These are phyloP conservation scores for Coemansia sp. DNA, from an alignment of 192 early-diverging fungal species.

Conservation along the genomic window DNA sequence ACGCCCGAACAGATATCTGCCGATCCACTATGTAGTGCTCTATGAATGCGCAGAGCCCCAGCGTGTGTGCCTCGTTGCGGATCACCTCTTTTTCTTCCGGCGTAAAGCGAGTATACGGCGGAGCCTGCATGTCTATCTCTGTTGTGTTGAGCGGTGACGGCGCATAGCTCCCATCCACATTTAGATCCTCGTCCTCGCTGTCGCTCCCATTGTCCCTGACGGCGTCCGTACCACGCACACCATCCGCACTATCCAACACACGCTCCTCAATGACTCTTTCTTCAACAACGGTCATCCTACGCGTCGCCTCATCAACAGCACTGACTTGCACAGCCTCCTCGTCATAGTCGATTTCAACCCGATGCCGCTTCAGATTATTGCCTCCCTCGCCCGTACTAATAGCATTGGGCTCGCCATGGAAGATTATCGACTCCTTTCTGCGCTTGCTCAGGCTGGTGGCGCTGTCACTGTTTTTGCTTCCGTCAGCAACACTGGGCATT, in stretches of 20 bases:
- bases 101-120: conserved; percentile 24
- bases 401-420: conserved; percentile 2
- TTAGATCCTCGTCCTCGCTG: conserved; percentile 26
- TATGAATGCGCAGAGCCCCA: conserved; percentile 57
- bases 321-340: not conserved
- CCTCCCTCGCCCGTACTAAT: not conserved
- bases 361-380: conserved; percentile 25
- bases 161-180: conserved; percentile 49
- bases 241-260: not conserved
- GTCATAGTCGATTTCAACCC: conserved; percentile 3
- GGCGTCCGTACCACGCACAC: not conserved
- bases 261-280: not conserved
- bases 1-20: conserved; percentile 54
- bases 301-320: not conserved
- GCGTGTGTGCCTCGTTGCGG: conserved; percentile 31
- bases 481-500: not conserved
- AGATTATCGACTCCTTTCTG: conserved; percentile 13
- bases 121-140: not conserved
- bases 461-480: conserved; percentile 11
- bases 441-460: conserved; percentile 28
- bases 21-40: conserved; percentile 61
- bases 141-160: conserved; percentile 30
- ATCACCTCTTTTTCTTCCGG: conserved; percentile 37
- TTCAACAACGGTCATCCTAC: not conserved
- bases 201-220: conserved; percentile 4